Conservation (phyloP, 768 basidiomycete species). For the Lyophyllum atratum region DNA sequence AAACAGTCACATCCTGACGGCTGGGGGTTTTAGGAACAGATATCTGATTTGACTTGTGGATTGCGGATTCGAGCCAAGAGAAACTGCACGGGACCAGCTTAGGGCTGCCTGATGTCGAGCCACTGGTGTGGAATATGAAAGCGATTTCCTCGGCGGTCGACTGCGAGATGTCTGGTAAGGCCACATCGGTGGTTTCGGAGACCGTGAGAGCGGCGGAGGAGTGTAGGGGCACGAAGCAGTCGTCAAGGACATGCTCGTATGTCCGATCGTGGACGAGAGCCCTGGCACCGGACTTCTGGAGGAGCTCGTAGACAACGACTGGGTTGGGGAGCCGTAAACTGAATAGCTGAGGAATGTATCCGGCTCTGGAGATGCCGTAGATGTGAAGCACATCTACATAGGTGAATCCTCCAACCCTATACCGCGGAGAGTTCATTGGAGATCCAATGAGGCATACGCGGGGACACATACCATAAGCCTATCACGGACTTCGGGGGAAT, state of each 20-base stretch:
- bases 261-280: conserved; percentile 58
- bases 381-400: conserved; percentile 65
- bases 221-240: conserved; percentile 45
- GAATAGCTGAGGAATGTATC: conserved; percentile 68
- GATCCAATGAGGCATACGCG: not conserved
- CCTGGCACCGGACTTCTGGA: conserved; percentile 51
- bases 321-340: conserved; percentile 60
- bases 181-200: conserved; percentile 26
- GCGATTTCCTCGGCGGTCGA: conserved; percentile 29
- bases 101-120: conserved; percentile 66
- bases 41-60: conserved; percentile 48
- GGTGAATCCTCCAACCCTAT: conserved; percentile 62
- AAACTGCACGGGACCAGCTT: conserved; percentile 63
- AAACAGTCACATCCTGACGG: conserved; percentile 53
- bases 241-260: conserved; percentile 35
- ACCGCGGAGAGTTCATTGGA: conserved; percentile 10
- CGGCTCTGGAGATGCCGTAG: conserved; percentile 65
- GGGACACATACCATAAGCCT: conserved; percentile 55
- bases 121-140: conserved; percentile 70
- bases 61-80: conserved; percentile 51
- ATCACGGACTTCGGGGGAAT: conserved; percentile 53
- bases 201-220: conserved; percentile 29
- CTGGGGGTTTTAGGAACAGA: conserved; percentile 40
- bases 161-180: conserved; percentile 41
- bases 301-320: conserved; percentile 61